phyloP scores from a whole-genome alignment of 345 rosid genomes.

The Eutrema heterophyllum region DNA sequence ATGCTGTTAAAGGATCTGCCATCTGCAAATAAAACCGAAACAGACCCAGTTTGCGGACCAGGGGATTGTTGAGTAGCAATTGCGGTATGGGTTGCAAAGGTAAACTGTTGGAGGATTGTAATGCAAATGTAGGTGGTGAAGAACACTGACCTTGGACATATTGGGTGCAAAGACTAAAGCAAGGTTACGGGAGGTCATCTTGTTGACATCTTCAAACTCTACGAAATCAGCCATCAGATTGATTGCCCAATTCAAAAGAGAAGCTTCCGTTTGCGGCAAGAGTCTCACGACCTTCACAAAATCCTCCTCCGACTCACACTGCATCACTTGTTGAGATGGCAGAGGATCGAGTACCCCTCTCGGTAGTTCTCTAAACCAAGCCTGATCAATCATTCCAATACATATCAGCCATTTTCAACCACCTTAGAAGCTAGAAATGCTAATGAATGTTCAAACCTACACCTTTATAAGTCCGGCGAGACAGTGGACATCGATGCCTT shows the following conservation, averaged over 20 bases:
- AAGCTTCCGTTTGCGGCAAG: slow-evolving; percentile 77
- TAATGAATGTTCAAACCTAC: not conserved
- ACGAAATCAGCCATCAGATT: slow-evolving; percentile 89
- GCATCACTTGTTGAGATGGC: slow-evolving; percentile 74
- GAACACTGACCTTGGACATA: slow-evolving; percentile 70
- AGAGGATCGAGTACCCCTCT: slow-evolving; percentile 73
- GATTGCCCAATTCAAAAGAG: slow-evolving; percentile 71
- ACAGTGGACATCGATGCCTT: slow-evolving; percentile 72
- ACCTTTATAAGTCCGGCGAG: slow-evolving; percentile 65
- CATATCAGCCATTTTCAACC: not conserved
- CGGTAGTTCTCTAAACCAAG: slow-evolving; percentile 96
- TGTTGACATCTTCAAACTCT: slow-evolving; percentile 65
- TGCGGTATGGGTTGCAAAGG: not conserved
- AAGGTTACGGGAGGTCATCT: slow-evolving; percentile 87
- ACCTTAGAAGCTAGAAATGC: not conserved
- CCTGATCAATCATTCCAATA: slow-evolving; percentile 37
- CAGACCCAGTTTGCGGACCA: not conserved
- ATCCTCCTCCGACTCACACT: slow-evolving; percentile 77
- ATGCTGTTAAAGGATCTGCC: slow-evolving; percentile 85
- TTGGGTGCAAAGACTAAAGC: slow-evolving; percentile 95
- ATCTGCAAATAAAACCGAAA: slow-evolving; percentile 47
- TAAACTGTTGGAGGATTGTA: not conserved
- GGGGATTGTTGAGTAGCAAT: not conserved
- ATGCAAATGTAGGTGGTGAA: not conserved
- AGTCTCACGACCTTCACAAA: slow-evolving; percentile 63